Conservation (phyloP, 208 protist species). For the Acanthamoeba castellanii region DNA sequence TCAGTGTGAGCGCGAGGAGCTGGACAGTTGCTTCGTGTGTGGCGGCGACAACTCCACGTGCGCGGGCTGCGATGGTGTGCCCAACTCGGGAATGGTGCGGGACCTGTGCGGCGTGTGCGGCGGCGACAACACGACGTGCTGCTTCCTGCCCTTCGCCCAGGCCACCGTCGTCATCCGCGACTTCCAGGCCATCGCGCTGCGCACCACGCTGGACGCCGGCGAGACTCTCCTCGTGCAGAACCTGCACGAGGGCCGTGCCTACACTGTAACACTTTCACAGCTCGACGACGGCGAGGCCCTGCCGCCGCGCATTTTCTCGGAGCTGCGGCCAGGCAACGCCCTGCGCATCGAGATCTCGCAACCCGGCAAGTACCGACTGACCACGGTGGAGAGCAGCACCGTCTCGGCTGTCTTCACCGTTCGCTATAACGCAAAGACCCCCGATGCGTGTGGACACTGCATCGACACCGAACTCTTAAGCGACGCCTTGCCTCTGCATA, state of each 20-base stretch:
- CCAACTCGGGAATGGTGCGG: not conserved
- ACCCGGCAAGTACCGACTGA: not conserved
- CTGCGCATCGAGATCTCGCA: not conserved
- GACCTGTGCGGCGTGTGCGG: slow-evolving; percentile 59
- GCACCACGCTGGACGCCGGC: not conserved
- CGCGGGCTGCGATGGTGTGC: not conserved
- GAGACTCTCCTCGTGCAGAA: not conserved
- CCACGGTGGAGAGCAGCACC: not conserved
- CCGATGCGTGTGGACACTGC: not conserved
- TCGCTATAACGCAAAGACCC: not conserved
- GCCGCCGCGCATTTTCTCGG: not conserved
- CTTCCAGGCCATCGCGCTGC: not conserved
- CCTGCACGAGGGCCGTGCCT: not conserved
- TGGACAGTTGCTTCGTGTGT: not conserved
- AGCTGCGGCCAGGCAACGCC: not conserved
- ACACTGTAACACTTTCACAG: not conserved
- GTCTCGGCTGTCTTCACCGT: not conserved
- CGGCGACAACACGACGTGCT: slow-evolving; percentile 2
- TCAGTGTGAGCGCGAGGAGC: not conserved
- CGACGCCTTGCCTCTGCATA: not conserved
- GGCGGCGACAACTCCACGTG: slow-evolving; percentile 5
- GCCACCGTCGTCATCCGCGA: not conserved
- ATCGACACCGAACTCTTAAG: not conserved
- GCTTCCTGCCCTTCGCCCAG: not conserved
- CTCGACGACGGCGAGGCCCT: not conserved